These are phyloP conservation scores for Pseudocercospora pini-densiflorae DNA, from an alignment of 2,329 filamentous ascomycete genomes.

Conservation along the genomic window DNA sequence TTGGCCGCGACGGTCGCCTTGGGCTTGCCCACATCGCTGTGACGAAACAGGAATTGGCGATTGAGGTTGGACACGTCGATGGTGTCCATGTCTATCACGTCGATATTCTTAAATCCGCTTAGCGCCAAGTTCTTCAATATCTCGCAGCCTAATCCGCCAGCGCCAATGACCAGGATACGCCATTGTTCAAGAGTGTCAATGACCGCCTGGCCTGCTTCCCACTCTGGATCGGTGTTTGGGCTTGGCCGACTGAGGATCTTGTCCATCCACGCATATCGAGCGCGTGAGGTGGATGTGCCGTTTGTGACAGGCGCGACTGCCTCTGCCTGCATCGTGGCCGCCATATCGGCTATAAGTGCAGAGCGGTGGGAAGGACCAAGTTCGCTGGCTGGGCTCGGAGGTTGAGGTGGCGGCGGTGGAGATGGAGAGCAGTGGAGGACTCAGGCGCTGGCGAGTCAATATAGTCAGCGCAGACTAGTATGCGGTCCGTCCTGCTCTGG, in stretches of 20 bases:
- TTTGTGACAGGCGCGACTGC: conserved; percentile 23
- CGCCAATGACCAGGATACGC: conserved; percentile 72
- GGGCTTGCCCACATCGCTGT: conserved; percentile 86
- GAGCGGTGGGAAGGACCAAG: not conserved
- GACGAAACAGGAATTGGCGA: conserved; percentile 93
- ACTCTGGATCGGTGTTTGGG: conserved; percentile 73
- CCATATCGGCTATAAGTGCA: conserved; percentile 20
- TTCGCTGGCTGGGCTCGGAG: no score
- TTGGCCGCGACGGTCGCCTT: conserved; percentile 92
- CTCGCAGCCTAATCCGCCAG: conserved; percentile 92
- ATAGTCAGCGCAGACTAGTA: no score
- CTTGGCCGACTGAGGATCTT: conserved; percentile 76
- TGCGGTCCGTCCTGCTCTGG: no score
- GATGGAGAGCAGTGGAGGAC: no score
- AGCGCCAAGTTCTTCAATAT: conserved; percentile 95
- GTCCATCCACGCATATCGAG: conserved; percentile 75
- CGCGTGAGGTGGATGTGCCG: conserved; percentile 50
- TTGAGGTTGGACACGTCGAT: conserved; percentile 99
- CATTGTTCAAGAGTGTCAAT: conserved; percentile 66
- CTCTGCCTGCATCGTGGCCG: conserved; percentile 29
- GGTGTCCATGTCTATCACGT: conserved; percentile 99
- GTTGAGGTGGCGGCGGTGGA: no score
- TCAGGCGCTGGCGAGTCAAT: no score
- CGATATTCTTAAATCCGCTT: conserved; percentile 94
- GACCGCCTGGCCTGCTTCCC: conserved; percentile 53